Evolutionary conservation across 1,284 basidiomycete genomes (phyloP), one percentile per base, ranked within the genome.

Genomic region (Ganoderma lucidum): DNA sequence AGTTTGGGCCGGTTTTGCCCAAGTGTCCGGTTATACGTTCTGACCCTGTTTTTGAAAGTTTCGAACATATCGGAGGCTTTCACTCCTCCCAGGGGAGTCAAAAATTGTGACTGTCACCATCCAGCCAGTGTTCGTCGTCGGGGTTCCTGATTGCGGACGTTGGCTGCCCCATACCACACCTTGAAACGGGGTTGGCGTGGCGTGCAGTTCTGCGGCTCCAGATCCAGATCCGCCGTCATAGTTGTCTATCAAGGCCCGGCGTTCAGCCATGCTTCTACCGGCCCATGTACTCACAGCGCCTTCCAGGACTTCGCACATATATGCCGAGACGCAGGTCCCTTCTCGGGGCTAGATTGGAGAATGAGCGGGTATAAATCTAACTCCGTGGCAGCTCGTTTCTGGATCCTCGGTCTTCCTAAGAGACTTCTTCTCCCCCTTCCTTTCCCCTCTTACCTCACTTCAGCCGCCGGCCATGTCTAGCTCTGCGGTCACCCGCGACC

Each of bases 301-400:
- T 39, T 59, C 53, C n/a, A 35, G 35, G 56, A 59, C 8, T 39
- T 39, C 37, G 8, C 35, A 59, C 19, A 19, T 3, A 53, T 53
- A 1, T 12, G 35, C 55, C 30, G 32, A 15, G 30, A 9, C 32
- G n/a, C 35, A 19, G 56, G 17, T 35, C 15, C 19, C 9, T 12
- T 35, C 3, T 14, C 56, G 19, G 37, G 56, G 35, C 56, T 39
- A n/a, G 19, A 37, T 55, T n/a, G 32, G 42, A n/a, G 56, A 35
- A 44, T 12, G 62, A 48, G 37, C 19, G 56, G 45, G 64, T 72
- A 72, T 72, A 72, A 68, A 72, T 70, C 55, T 62, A 60, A 64
- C 53, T 10, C 1, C 0, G 8, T 35, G 35, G n/a, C 17, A 19
- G 35, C 28, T 23, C 41, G 39, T 17, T 14, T n/a, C 32, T 8